phyloP scores from a whole-genome alignment of 768 basidiomycete species.

The Cystobasidium onofrii region DNA sequence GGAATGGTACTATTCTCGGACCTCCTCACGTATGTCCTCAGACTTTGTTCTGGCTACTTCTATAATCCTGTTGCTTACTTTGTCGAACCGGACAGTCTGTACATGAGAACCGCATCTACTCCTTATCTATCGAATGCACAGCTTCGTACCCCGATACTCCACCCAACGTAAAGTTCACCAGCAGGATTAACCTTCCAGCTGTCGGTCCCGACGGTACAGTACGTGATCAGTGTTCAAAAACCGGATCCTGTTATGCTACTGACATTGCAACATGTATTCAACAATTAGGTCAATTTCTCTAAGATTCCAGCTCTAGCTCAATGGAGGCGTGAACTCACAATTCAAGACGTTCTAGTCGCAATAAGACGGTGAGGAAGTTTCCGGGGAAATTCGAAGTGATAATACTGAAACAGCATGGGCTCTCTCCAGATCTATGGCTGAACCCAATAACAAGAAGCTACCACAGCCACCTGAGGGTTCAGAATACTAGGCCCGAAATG shows the following conservation, averaged over 20 bases:
- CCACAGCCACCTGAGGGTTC: constrained; percentile 86
- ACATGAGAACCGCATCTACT: constrained; percentile 98
- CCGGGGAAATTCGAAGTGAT: neutral
- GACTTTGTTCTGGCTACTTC: neutral
- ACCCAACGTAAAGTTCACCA: constrained; percentile 75
- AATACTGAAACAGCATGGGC: neutral
- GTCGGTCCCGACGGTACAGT: constrained; percentile 66
- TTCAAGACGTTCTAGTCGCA: constrained; percentile 86
- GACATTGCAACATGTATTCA: neutral
- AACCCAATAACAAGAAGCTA: constrained; percentile 80
- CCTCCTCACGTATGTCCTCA: constrained; percentile 83
- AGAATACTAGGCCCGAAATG: no score
- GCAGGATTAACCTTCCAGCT: constrained; percentile 86
- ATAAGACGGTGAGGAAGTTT: constrained; percentile 64
- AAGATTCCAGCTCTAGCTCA: constrained; percentile 64
- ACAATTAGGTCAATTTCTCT: constrained; percentile 56
- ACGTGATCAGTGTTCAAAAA: constrained; percentile 18
- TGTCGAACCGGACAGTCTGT: constrained; percentile 58
- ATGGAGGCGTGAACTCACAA: constrained; percentile 68
- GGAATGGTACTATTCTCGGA: constrained; percentile 99
- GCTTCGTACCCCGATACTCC: constrained; percentile 65
- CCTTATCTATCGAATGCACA: constrained; percentile 79
- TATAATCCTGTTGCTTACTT: neutral
- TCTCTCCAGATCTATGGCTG: constrained; percentile 76
- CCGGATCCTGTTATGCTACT: neutral